Evolutionary conservation across 2,329 filamentous ascomycete species (phyloP).

Genomic region (Diaporthe vexans): DNA sequence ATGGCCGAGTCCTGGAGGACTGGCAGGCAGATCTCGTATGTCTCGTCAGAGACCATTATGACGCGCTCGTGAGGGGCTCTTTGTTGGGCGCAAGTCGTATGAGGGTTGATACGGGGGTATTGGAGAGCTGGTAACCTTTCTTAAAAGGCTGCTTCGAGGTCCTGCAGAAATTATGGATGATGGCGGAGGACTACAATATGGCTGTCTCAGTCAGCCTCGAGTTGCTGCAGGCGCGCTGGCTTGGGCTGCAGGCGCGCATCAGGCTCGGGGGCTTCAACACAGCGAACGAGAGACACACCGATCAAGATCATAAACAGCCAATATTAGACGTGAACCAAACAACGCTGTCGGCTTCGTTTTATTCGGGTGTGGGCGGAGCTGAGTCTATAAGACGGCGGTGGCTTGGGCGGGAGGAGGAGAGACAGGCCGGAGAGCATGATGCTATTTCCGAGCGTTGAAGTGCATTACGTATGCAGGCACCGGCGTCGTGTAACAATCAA

Average conservation of each 20-base stretch:
- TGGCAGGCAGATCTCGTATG: constrained; percentile 91
- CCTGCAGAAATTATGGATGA: constrained; percentile 19
- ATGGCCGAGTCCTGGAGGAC: constrained; percentile 85
- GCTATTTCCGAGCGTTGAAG: constrained; percentile 39
- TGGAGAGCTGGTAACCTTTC: background rate
- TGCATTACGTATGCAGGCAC: constrained; percentile 41
- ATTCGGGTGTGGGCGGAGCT: constrained; percentile 41
- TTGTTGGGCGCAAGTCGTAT: constrained; percentile 31
- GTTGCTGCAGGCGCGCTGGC: background rate
- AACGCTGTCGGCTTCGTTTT: constrained; percentile 34
- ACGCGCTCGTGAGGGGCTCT: constrained; percentile 14
- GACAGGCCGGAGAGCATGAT: constrained; percentile 42
- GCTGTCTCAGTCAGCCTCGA: constrained; percentile 39
- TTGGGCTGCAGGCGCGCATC: constrained; percentile 21
- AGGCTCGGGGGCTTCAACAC: constrained; percentile 15
- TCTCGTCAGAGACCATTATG: constrained; percentile 89
- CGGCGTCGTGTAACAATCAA: constrained; percentile 31
- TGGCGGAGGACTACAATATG: constrained; percentile 28
- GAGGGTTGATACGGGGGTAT: background rate
- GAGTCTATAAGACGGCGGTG: constrained; percentile 39
- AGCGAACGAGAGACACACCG: constrained; percentile 25
- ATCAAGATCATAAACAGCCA: background rate
- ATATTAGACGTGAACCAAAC: constrained; percentile 29
- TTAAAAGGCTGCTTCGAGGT: constrained; percentile 18
- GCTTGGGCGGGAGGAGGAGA: constrained; percentile 40